Base-by-base conservation (phyloP, 2,329 filamentous ascomycete genomes). In the Domatiomyces globalis region DNA sequence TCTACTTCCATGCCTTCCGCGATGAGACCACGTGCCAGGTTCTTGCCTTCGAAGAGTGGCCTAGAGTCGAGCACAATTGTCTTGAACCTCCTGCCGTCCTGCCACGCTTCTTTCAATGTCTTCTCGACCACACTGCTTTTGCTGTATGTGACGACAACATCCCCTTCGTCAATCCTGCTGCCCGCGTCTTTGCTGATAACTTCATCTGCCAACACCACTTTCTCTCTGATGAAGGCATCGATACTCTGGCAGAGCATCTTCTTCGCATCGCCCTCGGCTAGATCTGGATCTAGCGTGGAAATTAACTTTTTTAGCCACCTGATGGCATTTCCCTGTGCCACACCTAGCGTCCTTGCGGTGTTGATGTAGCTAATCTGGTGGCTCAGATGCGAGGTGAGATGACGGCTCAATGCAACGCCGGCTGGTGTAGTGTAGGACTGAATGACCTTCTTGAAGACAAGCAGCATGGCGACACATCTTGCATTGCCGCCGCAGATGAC, bases 281-380 rank as follows among this genome's bases (percentile, higher is more conserved):
- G 79, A 60, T 89, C 85, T 43, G 90, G 87, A 62, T 95, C 88
- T 53, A 95, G 83, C 60, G 87, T 87, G 62, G 87, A 85, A 64
- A 98, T 90, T 62, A 87, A 81, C 46, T 95, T 80, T 73, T 98
- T 98, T 48, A 98, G 77, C 76, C 88, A 90, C 50, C 92, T 81
- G 64, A 98, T 94, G 36, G 88, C 88, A 66, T 96, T 98, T 54
- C 92, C 92, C 83, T 96, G 95, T 56, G 87, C 87, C 68, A 95
- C 92, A 59, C 87, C 94, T 70, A 98, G 85, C 33, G 92, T 89
- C n/a, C 92, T 83, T 4, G 59, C 56, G 59, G 87, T 87, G 54
- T 87, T 86, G 54, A 98, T 78, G 64, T 94, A 95, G 58, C 94
- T 88, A 63, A 98, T 95, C 69, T 98, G 92, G 39, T 89, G 87